phyloP scores from a whole-genome alignment of 192 early-diverging fungal species.

The Linnemannia schmuckeri region DNA sequence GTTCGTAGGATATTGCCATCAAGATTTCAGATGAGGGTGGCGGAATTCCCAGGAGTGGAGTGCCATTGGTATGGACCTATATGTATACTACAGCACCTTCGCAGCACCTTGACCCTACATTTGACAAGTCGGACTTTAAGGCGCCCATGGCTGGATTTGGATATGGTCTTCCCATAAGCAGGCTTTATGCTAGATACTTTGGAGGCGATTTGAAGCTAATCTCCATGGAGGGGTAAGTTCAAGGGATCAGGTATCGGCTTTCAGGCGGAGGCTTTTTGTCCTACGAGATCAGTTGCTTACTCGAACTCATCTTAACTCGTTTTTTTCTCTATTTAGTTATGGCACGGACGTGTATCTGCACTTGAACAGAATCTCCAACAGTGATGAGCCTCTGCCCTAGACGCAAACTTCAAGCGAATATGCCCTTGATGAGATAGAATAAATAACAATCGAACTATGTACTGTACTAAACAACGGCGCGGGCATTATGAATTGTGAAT shows the following conservation, averaged over 20 bases:
- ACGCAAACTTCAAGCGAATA: neutral
- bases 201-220: conserved; percentile 95
- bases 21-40: conserved; percentile 97
- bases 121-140: conserved; percentile 82
- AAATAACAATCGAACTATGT: neutral
- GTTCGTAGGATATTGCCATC: conserved; percentile 89
- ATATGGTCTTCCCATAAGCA: conserved; percentile 93
- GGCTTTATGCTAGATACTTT: conserved; percentile 95
- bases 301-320: neutral
- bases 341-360: conserved; percentile 97
- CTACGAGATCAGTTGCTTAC: conserved; percentile 15
- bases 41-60: conserved; percentile 89
- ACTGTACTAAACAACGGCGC: neutral
- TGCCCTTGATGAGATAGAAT: neutral
- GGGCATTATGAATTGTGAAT: neutral
- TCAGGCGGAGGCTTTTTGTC: neutral
- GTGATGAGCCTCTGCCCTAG: conserved; percentile 87
- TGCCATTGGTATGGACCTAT: conserved; percentile 95
- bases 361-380: conserved; percentile 88
- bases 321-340: conserved; percentile 56
- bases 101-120: conserved; percentile 76
- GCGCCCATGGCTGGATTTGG: conserved; percentile 92
- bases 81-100: conserved; percentile 89
- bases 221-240: conserved; percentile 89
- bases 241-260: neutral